These are phyloP conservation scores for Harringtonia aguacate DNA, from an alignment of 2,329 filamentous ascomycete genomes.

Conservation along the genomic window DNA sequence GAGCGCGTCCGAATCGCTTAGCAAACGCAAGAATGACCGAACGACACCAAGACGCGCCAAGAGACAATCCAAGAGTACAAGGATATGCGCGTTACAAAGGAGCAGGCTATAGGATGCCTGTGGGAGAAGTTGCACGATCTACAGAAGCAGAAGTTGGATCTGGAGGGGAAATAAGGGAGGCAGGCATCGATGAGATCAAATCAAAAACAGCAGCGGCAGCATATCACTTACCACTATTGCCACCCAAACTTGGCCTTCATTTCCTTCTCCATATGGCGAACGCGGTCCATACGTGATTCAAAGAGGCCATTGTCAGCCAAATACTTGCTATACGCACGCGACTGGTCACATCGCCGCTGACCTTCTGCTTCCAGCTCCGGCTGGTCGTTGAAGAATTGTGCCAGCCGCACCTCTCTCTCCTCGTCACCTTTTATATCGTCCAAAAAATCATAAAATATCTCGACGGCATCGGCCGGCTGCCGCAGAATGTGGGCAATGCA, in stretches of 20 bases:
- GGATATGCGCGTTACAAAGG: too few relatives aligned
- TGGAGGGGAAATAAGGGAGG: too few relatives aligned
- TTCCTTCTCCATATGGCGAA: not conserved
- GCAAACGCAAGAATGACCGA: too few relatives aligned
- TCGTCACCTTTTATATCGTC: not conserved
- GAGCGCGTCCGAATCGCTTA: too few relatives aligned
- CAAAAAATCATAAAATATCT: constrained; percentile 1
- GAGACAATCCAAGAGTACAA: too few relatives aligned
- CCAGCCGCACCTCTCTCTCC: not conserved
- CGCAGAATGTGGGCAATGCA: constrained; percentile 2
- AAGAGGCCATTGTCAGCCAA: constrained; percentile 1
- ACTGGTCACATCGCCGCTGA: not conserved
- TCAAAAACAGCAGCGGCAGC: too few relatives aligned
- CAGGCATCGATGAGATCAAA: too few relatives aligned
- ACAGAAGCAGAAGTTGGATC: too few relatives aligned
- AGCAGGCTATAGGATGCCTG: too few relatives aligned
- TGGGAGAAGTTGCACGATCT: too few relatives aligned
- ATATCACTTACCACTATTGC: too few relatives aligned
- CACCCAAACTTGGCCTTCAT: not conserved
- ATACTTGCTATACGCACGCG: not conserved
- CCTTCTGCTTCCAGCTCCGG: not conserved
- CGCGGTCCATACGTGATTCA: not conserved
- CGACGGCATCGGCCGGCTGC: constrained; percentile 2
- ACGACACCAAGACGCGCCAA: too few relatives aligned
- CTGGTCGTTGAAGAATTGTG: not conserved